Percentiles rank a stretch among this genome's conserved stretches.
Conservation (phyloP, 2,329 filamentous ascomycete species). For the Lasiodiplodia sp. region DNA sequence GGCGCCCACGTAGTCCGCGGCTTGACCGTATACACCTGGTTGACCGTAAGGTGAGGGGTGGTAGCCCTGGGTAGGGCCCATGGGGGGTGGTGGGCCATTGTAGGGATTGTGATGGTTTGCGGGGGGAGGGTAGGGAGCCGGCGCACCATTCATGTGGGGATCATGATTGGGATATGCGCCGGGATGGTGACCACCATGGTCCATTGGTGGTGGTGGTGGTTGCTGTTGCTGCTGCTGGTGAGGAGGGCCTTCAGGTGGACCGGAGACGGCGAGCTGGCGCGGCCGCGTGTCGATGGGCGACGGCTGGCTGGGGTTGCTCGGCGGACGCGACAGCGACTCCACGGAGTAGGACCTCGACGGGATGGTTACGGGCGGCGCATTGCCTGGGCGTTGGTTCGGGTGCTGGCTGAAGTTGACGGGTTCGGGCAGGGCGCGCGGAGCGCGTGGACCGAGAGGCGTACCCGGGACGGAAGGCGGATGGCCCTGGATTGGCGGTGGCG, state of each 20-base stretch:
- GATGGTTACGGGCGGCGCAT: constrained; percentile 41
- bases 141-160: constrained; percentile 43
- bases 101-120: constrained; percentile 42
- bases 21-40: constrained; percentile 40
- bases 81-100: constrained; percentile 38
- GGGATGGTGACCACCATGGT: constrained; percentile 44
- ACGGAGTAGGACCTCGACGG: constrained; percentile 39
- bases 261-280: constrained; percentile 25
- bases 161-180: constrained; percentile 44
- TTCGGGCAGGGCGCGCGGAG: constrained; percentile 29
- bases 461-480: constrained; percentile 28
- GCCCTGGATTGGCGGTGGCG: constrained; percentile 28
- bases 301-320: constrained; percentile 39
- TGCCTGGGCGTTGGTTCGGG: constrained; percentile 38
- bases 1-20: constrained; percentile 23
- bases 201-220: constrained; percentile 42
- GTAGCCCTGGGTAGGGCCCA: constrained; percentile 36
- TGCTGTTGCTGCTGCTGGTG: constrained; percentile 32
- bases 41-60: constrained; percentile 39
- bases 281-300: constrained; percentile 31
- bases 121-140: constrained; percentile 41
- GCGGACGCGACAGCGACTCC: constrained; percentile 44
- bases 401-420: constrained; percentile 28
- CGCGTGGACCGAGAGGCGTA: constrained; percentile 22
- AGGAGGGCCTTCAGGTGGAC: constrained; percentile 17